Percentiles rank a stretch among this genome's conserved stretches.
Evolutionary conservation across 345 rosid species (phyloP).

Genomic region (Dimocarpus longan): DNA sequence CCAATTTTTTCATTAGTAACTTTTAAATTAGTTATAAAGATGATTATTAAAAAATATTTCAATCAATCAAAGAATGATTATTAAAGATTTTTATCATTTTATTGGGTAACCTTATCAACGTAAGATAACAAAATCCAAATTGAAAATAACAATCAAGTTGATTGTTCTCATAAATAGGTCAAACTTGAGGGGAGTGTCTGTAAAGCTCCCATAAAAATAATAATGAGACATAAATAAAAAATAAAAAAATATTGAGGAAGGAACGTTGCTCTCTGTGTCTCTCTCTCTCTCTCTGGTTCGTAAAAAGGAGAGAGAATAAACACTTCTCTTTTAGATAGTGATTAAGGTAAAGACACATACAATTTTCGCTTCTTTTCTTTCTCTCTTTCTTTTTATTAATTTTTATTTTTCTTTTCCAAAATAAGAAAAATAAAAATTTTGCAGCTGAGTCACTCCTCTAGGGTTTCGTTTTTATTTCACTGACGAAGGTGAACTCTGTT

Average conservation of each 20-base stretch:
- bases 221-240: neutral
- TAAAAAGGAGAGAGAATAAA: slow-evolving; percentile 15
- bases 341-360: slow-evolving; percentile 2
- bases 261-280: slow-evolving; percentile 26
- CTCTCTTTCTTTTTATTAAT: neutral
- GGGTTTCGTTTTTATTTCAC: slow-evolving; percentile 33
- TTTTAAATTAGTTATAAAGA: no score
- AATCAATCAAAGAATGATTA: no score
- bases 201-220: neutral
- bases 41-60: no score
- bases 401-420: neutral
- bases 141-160: no score
- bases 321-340: slow-evolving; percentile 19
- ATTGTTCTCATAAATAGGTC: no score
- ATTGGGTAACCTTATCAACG: no score
- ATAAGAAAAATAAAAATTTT: neutral
- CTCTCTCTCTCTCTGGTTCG: slow-evolving; percentile 32
- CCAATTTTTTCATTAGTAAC: no score
- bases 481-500: slow-evolving; percentile 32
- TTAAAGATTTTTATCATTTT: no score
- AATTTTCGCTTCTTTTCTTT: slow-evolving; percentile 1
- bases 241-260: slow-evolving; percentile 27
- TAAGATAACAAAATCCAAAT: no score
- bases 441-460: slow-evolving; percentile 34
- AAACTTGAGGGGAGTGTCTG: no score